These are phyloP conservation scores for Ceratobasidium papillatum DNA, from an alignment of 1,284 basidiomycete species.

Conservation along the genomic window DNA sequence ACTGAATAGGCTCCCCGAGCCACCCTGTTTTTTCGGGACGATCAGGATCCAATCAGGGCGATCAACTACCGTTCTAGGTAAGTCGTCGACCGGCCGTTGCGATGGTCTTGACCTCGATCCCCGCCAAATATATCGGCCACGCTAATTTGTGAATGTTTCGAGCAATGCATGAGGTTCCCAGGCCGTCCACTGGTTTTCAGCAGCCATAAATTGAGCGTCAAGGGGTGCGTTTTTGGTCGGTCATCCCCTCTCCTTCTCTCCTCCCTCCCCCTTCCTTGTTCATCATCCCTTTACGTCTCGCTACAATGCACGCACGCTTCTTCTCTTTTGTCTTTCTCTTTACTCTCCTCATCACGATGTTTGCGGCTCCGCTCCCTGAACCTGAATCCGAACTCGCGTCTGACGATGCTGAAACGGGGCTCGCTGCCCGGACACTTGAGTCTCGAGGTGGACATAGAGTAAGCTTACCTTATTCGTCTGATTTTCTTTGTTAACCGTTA, in stretches of 20 bases:
- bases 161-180: not conserved
- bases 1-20: constrained; percentile 30
- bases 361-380: not conserved
- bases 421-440: constrained; percentile 9
- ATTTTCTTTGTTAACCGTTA: not conserved
- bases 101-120: not conserved
- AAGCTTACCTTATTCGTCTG: not conserved
- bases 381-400: not conserved
- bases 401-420: not conserved
- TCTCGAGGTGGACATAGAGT: constrained; percentile 4
- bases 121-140: not conserved
- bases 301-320: constrained; percentile 29
- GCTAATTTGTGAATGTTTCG: constrained; percentile 14
- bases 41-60: constrained; percentile 13
- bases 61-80: constrained; percentile 1
- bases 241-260: constrained; percentile 17
- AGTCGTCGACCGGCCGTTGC: constrained; percentile 9
- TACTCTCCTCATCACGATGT: not conserved
- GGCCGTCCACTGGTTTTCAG: not conserved
- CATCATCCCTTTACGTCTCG: not conserved
- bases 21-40: constrained; percentile 13
- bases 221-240: not conserved
- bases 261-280: not conserved
- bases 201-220: constrained; percentile 2
- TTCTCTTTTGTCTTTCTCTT: constrained; percentile 7